phyloP scores from a whole-genome alignment of 2,329 filamentous ascomycete genomes.

The Aureobasidium sp. region DNA sequence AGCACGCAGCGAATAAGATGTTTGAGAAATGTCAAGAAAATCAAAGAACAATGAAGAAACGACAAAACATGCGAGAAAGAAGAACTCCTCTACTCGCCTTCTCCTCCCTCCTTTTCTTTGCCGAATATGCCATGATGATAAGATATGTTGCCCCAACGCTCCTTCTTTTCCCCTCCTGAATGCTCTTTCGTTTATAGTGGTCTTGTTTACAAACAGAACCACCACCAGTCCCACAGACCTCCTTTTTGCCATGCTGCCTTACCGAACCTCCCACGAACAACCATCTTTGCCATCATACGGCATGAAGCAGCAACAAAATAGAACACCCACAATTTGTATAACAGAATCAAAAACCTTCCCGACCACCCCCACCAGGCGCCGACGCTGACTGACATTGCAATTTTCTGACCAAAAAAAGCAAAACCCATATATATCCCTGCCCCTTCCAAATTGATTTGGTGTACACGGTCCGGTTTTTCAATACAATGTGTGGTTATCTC shows the following conservation, averaged over 20 bases:
- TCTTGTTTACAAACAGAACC: neutral
- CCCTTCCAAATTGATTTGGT: conserved; percentile 5
- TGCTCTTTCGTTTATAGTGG: neutral
- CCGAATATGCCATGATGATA: neutral
- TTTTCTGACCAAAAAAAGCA: conserved; percentile 7
- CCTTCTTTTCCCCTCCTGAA: neutral
- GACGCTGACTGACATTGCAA: conserved; percentile 12
- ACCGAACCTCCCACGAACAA: neutral
- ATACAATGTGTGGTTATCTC: conserved; percentile 6
- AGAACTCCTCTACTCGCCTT: neutral
- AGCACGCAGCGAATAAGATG: neutral
- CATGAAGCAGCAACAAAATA: neutral
- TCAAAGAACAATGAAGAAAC: neutral
- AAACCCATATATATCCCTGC: neutral
- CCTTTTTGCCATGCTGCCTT: neutral
- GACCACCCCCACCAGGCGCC: conserved; percentile 10
- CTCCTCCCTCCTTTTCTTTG: neutral
- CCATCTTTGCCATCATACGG: neutral
- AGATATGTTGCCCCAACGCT: neutral
- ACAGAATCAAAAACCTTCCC: conserved; percentile 8
- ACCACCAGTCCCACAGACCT: neutral
- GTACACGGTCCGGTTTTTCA: neutral
- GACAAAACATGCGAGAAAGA: neutral
- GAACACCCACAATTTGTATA: conserved; percentile 6
- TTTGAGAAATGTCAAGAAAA: neutral